Base-by-base conservation (phyloP, 129 eudicot genomes). In the Lactuca saligna region DNA sequence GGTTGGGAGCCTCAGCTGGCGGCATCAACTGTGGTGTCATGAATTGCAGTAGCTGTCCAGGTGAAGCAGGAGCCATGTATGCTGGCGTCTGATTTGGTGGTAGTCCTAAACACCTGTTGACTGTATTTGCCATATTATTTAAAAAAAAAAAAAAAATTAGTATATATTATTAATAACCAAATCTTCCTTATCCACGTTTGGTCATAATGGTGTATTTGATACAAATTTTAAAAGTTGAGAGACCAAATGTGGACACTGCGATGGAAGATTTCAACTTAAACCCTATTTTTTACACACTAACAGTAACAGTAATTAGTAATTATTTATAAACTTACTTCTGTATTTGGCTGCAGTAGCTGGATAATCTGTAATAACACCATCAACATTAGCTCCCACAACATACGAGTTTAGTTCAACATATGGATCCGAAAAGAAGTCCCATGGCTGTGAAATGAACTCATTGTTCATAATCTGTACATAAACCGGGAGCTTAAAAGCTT, bases 391-490 rank as follows among this genome's bases (percentile, higher is more conserved):
- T 20, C 78, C 82, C 10, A 10, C 4, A n/a, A 78, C 85, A 39
- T 66, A 82, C 0, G 86, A 46, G 70, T 85, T 89, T 17, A 93
- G 17, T 72, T 93, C 95, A 51, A 83, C 83, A 54, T 79, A 78
- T 0, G 99, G 80, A 69, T 93, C 99, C 2, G 97, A 85, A 72
- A 89, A 89, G 85, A 87, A 87, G 69, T 93, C 99, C 95, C 90
- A 93, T 2, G 97, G 82, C 71, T 89, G 97, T 78, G 93, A 79
- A 37, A 82, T 14, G 54, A 86, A 93, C 83, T 93, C 99, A 49
- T 93, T 93, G 33, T 39, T 65, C 88, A 93, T 87, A n/a, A 70
- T 17, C 56, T 78, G 86, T 44, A 87, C 90, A 39, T 86, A 93
- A 20, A 89, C 99, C 0, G 83, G 66, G 15, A 93, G 87, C 73